Evolutionary conservation across 495 filamentous ascomycete genomes (phyloP).

Genomic region (Lasiosphaeria miniovina): DNA sequence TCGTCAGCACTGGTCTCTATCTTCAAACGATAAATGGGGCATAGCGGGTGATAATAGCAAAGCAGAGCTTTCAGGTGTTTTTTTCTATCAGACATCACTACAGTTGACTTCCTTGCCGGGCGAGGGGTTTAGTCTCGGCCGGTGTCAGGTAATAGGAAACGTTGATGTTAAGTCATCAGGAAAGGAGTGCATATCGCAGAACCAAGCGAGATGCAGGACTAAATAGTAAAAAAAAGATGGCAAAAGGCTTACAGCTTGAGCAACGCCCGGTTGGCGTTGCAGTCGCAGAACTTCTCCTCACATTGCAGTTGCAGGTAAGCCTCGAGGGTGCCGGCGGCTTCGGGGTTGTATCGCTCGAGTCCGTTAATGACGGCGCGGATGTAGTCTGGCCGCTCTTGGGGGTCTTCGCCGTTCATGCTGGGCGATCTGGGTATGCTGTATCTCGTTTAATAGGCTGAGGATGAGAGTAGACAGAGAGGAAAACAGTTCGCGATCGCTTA

Average conservation of each 20-base stretch:
- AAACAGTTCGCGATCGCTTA: slow-evolving; percentile 15
- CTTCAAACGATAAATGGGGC: neutral
- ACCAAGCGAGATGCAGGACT: slow-evolving; percentile 7
- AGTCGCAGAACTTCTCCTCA: slow-evolving; percentile 89
- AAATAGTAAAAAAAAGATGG: neutral
- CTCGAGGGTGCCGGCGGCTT: slow-evolving; percentile 90
- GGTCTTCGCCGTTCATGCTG: slow-evolving; percentile 56
- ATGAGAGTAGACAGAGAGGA: slow-evolving; percentile 3
- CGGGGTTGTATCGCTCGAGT: slow-evolving; percentile 97
- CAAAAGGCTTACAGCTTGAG: slow-evolving; percentile 85
- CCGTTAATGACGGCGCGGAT: slow-evolving; percentile 91
- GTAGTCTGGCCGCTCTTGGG: slow-evolving; percentile 72
- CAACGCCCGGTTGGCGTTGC: slow-evolving; percentile 91
- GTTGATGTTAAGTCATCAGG: slow-evolving; percentile 70
- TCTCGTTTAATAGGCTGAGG: slow-evolving; percentile 10
- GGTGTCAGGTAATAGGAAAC: slow-evolving; percentile 98
- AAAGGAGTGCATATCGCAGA: slow-evolving; percentile 29
- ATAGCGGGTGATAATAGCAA: slow-evolving; percentile 8
- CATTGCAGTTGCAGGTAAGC: slow-evolving; percentile 94
- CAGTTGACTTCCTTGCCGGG: slow-evolving; percentile 45
- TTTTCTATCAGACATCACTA: slow-evolving; percentile 61
- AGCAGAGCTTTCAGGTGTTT: slow-evolving; percentile 19
- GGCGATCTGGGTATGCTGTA: slow-evolving; percentile 23
- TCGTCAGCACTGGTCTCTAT: neutral
- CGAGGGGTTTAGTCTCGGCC: slow-evolving; percentile 24